Conservation (phyloP, 306 rosid genomes). For the Cicer chorassanicum region DNA sequence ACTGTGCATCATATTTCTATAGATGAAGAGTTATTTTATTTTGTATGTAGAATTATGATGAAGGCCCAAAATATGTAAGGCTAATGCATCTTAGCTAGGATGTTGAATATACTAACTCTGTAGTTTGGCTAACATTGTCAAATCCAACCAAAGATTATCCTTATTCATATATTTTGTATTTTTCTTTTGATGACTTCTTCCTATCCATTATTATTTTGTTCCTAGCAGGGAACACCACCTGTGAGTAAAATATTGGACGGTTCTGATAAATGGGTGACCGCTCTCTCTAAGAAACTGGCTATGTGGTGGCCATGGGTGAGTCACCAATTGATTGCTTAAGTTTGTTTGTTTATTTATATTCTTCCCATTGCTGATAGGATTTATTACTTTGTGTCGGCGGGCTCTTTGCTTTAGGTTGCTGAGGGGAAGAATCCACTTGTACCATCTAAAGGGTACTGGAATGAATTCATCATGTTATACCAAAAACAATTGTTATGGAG, state of each 20-base stretch:
- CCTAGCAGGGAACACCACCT: conserved; percentile 80
- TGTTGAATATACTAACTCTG: background rate
- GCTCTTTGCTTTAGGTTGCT: conserved; percentile 67
- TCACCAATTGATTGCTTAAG: conserved; percentile 23
- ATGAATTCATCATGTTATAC: conserved; percentile 21
- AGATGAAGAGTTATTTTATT: background rate
- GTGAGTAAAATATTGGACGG: conserved; percentile 58
- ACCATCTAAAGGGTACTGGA: conserved; percentile 75
- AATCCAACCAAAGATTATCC: conserved; percentile 17
- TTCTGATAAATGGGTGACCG: conserved; percentile 82
- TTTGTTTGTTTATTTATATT: conserved; percentile 26
- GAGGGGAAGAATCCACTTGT: conserved; percentile 82
- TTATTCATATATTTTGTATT: background rate
- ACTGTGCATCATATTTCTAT: background rate
- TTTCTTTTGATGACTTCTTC: conserved; percentile 37
- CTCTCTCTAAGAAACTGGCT: conserved; percentile 74
- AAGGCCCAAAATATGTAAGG: background rate
- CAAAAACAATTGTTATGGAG: background rate
- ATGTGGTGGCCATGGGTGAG: conserved; percentile 96
- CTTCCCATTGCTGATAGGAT: conserved; percentile 26
- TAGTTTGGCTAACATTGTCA: conserved; percentile 13
- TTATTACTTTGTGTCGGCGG: conserved; percentile 29
- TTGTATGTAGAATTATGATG: background rate
- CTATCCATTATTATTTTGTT: conserved; percentile 35
- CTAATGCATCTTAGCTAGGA: conserved; percentile 1